Base-by-base conservation (phyloP, 768 basidiomycete species). In the Boletus coccyginus region DNA sequence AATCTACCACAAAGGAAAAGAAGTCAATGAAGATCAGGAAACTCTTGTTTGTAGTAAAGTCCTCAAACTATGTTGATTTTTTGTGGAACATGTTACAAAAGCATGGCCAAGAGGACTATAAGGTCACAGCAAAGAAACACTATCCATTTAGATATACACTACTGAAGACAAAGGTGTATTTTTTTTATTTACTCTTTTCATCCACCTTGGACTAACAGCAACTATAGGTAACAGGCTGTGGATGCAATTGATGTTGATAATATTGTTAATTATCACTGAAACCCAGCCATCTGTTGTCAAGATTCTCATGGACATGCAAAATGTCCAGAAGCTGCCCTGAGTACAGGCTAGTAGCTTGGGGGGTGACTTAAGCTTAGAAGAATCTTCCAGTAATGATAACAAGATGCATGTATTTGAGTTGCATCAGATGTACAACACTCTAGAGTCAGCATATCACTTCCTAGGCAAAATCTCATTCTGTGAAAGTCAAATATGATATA, bases 221-320 rank as follows among this genome's bases (percentile, higher is more conserved):
- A 42, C 5, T 42, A 3, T 43, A 55, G 54, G 13, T 42, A 55
- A 43, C 2, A 7, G 0, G 24, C 13, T 19, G 33, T 5, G 1
- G 41, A 50, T 13, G 32, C 35, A 16, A 55, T 55, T 17, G 43
- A 56, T n/a, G 44, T 56, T 3, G 31, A 56, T 12, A 44, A 50
- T 19, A 2, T 24, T 17, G 14, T 39, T 21, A 31, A 53, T 12
- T 53, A 46, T 51, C 12, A 13, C 4, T 9, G 21, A 41, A 16
- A 21, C 4, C 31, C 43, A 51, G 21, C 43, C 17, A 3, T 11
- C 42, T 1, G 16, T 7, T 1, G 3, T 52, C 24, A 45, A 32
- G n/a, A 38, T 53, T 11, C 7, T 46, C 14, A 7, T 46, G 9
- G 35, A 46, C 19, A 53, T 53, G 36, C 7, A 2, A 29, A 2